Base-by-base conservation (phyloP, 495 filamentous ascomycete genomes). In the Penicillium maclennaniae region DNA sequence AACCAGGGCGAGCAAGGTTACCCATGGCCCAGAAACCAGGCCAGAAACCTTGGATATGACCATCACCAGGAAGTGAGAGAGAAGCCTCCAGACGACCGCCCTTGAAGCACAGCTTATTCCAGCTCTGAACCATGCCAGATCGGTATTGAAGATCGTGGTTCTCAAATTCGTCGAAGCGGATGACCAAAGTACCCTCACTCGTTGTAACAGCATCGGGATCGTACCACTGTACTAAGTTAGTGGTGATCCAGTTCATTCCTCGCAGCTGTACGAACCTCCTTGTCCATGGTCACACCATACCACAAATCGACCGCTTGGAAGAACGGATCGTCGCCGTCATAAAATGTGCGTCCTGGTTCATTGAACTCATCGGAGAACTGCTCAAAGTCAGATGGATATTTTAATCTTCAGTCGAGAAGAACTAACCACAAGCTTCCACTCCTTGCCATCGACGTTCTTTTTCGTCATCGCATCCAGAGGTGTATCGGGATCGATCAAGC, bases 361-460 rank as follows among this genome's bases (percentile, higher is more conserved):
- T 88, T 87, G 62, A 92, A 92, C 57, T 91, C 88, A 53, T 92
- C 88, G 2, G 87, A 91, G 56, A 89, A 91, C 81, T 85, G 56
- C 40, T 40, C 4, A n/a, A 45, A 7, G 28, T 62, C 14, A 60
- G 36, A 3, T 4, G n/a, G 1, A 16, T 16, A 3, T 1, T 31
- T 34, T 6, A 7, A 10, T 1, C 23, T 27, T 1, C 7, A 7
- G 6, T 14, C 6, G 7, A 2, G 14, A 19, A 6, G 2, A 2
- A 76, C 77, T 60, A 45, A 87, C 81, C 57, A 90, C 86, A 26
- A 92, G 68, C 45, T 82, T 80, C 68, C 82, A 77, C 34, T 76
- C 81, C 45, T 74, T 81, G 7, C 87, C 87, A 61, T 85, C 76
- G 7, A 72, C 62, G 2, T 74, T 67, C 49, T 60, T 84, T 62